These are phyloP conservation scores for Sphagnum magellanicum DNA, from an alignment of 228 moss, liverwort and hornwort genomes.

Conservation along the genomic window DNA sequence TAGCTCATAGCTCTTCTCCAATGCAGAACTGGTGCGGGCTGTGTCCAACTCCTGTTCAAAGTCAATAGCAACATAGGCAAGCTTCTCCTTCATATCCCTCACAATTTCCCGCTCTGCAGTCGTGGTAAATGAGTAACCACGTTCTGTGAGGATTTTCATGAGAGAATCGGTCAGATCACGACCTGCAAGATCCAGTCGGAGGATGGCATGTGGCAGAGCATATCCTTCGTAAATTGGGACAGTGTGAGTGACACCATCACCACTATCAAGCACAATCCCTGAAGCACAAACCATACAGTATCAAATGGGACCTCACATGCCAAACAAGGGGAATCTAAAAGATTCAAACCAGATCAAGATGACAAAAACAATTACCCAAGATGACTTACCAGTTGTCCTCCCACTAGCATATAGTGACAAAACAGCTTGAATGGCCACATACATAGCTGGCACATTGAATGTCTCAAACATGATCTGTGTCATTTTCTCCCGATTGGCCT, in stretches of 20 bases:
- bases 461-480: constrained; percentile 36
- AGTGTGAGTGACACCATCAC: constrained; percentile 49
- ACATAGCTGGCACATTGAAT: constrained; percentile 31
- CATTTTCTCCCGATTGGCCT: constrained; percentile 40
- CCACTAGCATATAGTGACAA: constrained; percentile 61
- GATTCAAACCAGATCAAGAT: background rate
- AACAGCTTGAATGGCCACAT: constrained; percentile 35
- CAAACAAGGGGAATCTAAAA: background rate
- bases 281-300: background rate
- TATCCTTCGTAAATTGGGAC: constrained; percentile 59
- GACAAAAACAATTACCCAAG: too few relatives aligned
- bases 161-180: constrained; percentile 40
- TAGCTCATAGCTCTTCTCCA: constrained; percentile 49
- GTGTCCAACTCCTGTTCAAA: constrained; percentile 47
- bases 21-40: constrained; percentile 20
- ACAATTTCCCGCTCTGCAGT: constrained; percentile 42
- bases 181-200: constrained; percentile 38
- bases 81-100: constrained; percentile 51
- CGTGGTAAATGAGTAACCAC: constrained; percentile 43
- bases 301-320: background rate
- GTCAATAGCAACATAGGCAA: constrained; percentile 43
- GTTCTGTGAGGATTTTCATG: constrained; percentile 53
- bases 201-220: constrained; percentile 34
- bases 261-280: constrained; percentile 54
- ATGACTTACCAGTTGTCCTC: constrained; percentile 43